These are phyloP conservation scores for Atalantia buxifolia DNA, from an alignment of 345 rosid genomes.

Conservation along the genomic window DNA sequence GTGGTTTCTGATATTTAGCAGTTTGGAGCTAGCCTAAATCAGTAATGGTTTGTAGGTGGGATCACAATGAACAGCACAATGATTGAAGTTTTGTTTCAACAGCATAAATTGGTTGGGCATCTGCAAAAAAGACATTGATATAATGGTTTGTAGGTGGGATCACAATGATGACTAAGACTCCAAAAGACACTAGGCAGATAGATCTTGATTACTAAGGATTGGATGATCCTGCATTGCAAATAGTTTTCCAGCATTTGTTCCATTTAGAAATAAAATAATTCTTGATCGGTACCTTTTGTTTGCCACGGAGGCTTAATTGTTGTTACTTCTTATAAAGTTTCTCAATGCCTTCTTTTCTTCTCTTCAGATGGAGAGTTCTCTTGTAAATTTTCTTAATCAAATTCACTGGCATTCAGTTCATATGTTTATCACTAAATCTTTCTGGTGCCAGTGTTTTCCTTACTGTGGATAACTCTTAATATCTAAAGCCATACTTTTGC, in stretches of 20 bases:
- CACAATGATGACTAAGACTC: not conserved
- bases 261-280: not conserved
- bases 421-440: not conserved
- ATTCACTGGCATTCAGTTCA: not conserved
- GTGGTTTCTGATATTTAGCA: not conserved
- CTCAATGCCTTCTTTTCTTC: not conserved
- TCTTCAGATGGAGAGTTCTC: not conserved
- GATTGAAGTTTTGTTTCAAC: not conserved
- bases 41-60: not conserved
- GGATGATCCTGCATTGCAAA: not conserved
- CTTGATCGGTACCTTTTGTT: not conserved
- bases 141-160: not conserved
- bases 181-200: not conserved
- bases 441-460: not conserved
- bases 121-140: not conserved
- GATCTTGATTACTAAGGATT: not conserved
- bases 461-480: not conserved
- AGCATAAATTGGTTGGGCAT: not conserved
- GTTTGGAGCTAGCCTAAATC: not conserved
- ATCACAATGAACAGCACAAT: not conserved
- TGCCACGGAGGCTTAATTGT: not conserved
- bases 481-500: conserved; percentile 2
- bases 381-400: not conserved
- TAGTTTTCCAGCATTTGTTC: no score
- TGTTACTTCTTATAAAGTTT: not conserved